Base-by-base conservation (phyloP, 1,284 basidiomycete genomes). In the Amylostereum chailletii region DNA sequence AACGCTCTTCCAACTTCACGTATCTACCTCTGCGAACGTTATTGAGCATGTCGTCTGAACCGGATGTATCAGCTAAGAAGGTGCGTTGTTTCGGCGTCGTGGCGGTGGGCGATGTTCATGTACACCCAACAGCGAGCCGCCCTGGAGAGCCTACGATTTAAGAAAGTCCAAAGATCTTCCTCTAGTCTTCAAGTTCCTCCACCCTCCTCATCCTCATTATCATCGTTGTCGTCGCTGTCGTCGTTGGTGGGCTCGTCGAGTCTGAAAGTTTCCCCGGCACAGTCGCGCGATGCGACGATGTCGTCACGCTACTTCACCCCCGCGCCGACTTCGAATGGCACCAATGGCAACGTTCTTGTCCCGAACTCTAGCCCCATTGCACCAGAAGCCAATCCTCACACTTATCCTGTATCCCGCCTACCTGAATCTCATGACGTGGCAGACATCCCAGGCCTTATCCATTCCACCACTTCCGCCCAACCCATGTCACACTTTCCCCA, bases 131-230 rank as follows among this genome's bases (percentile, higher is more conserved):
- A 83, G 80, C 79, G 71, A 68, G 71, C 71, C 60, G 74, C 76
- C 46, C 65, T 84, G 52, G 77, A 82, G 55, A 71, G 75, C 59
- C 77, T 84, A 49, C 75, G 70, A 64, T 79, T 80, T 62, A 76
- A 69, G 65, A 82, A 79, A 58, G 55, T 55, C 2, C 55, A 59
- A 68, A 72, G 64, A 62, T 26, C 53, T 58, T 19, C 53, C 50
- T 5, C 56, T 63, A 57, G 50, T 57, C 57, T 55, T 53, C 64
- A 49, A 63, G 58, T 52, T 58, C 33, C 72, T 39, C 46, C 39
- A 5, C 39, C 49, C 33, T 49, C 55, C 9, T 32, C 43, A 3
- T 37, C 37, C 3, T 46, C 53, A 30, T 47, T 56, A 11, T 50
- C 54, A 19, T 49, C 58, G 11, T 42, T 49, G 19, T 36, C 45